A percentile compares a stretch with the other conserved stretches of the same genome.
Conservation (phyloP, 108 stramenopile genomes). For the Cyclostephanos invisitatus region DNA sequence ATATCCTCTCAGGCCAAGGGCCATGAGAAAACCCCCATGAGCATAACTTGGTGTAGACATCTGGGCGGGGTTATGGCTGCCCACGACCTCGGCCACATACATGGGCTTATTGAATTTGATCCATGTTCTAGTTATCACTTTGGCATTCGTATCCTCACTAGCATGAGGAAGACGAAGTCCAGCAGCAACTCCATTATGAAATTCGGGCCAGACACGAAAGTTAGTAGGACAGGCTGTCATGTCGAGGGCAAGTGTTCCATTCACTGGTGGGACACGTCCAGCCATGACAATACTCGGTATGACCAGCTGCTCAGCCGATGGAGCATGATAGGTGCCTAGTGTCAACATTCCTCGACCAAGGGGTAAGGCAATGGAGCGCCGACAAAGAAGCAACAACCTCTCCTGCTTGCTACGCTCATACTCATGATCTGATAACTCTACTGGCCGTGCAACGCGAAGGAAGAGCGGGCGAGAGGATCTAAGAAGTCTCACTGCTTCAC, state of each 20-base stretch:
- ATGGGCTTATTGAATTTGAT: slow-evolving; percentile 91
- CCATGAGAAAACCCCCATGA: slow-evolving; percentile 94
- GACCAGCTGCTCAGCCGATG: slow-evolving; percentile 84
- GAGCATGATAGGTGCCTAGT: slow-evolving; percentile 80
- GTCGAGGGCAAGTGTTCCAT: slow-evolving; percentile 84
- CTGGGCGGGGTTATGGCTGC: slow-evolving; percentile 41
- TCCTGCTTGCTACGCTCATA: slow-evolving; percentile 87
- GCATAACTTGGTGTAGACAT: slow-evolving; percentile 44
- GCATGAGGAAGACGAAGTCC: slow-evolving; percentile 79
- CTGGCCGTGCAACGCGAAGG: slow-evolving; percentile 76
- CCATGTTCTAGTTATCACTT: slow-evolving; percentile 91
- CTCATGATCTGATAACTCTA: slow-evolving; percentile 90
- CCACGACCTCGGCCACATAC: slow-evolving; percentile 25
- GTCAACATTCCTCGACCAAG: slow-evolving; percentile 97
- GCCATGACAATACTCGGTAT: slow-evolving; percentile 88
- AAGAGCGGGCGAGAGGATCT: slow-evolving; percentile 86
- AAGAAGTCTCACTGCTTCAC: slow-evolving; percentile 87
- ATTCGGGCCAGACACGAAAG: slow-evolving; percentile 93
- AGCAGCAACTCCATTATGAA: slow-evolving; percentile 98
- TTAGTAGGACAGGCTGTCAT: slow-evolving; percentile 66
- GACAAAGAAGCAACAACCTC: slow-evolving; percentile 79
- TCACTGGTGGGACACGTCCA: slow-evolving; percentile 90
- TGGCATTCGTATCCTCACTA: slow-evolving; percentile 24
- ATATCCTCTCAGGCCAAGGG: slow-evolving; percentile 94
- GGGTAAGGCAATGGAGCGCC: slow-evolving; percentile 85